Evolutionary conservation across 1,284 basidiomycete species (phyloP), one percentile per base, ranked within the genome.

Genomic region (Sanghuangporus baumii): DNA sequence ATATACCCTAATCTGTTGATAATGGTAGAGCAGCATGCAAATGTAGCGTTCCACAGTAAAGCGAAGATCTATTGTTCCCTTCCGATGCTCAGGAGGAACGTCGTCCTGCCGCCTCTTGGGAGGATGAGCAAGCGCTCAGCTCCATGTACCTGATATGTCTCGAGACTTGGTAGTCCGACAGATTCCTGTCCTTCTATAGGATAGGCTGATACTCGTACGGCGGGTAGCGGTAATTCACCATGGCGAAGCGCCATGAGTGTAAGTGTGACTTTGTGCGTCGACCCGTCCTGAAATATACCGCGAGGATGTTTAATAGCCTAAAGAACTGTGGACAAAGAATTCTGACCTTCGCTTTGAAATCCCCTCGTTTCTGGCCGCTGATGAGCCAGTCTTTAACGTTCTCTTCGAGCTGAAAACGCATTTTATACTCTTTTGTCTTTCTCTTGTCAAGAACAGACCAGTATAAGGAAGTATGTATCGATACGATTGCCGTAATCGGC

Each of bases 171-270:
- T 16, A 86, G 71, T 1, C 79, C 75, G 70, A 78, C 78, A 3
- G 84, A 82, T 12, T 79, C 80, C 60, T 66, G 80, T 2, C 78
- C 78, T 2, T 78, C 71, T 0, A 82, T 64, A 7, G 85, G 81
- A 37, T 89, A 73, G 2, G 88, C 82, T 2, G 76, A 79, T 20
- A 94, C 80, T 12, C 75, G 72, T n/a, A 93, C 78, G 68, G 84
- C 86, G 0, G 91, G 91, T 11, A 94, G 76, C 18, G 78, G 70
- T 23, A 93, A 78, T 67, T 90, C 82, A 14, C 91, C 90, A 63
- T 93, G 88, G 66, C 88, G 88, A 16, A 94, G 73, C 0, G 92
- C 89, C 67, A 94, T 86, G 26, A 94, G 74, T 0, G 89, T 91
- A 47, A 94, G 75, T 1, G 83, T 79, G 0, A 84, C 76, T 1